Percentiles rank a stretch among this genome's conserved stretches.
Conservation (phyloP, 2,329 filamentous ascomycete genomes). For the Apiospora saccharicola region DNA sequence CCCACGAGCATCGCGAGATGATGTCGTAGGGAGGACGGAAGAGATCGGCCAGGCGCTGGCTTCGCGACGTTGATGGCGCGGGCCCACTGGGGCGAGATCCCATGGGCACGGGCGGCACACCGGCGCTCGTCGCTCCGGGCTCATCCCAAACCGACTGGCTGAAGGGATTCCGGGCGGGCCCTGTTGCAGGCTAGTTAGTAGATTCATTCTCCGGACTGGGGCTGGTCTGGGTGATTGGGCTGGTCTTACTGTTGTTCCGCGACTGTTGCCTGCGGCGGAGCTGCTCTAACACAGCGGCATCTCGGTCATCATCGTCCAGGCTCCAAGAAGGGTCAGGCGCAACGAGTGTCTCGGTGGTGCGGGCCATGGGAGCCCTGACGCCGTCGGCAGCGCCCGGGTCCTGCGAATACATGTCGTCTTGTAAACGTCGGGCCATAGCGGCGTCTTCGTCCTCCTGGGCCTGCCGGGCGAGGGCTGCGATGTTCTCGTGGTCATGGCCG, state of each 20-base stretch:
- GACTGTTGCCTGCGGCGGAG: constrained; percentile 57
- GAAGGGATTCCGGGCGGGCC: constrained; percentile 38
- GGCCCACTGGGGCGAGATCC: constrained; percentile 34
- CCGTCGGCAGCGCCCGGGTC: constrained; percentile 50
- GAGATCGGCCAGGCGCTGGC: constrained; percentile 84
- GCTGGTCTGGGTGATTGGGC: neutral
- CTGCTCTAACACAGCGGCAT: constrained; percentile 71
- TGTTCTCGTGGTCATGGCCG: constrained; percentile 40
- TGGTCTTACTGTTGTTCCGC: constrained; percentile 34
- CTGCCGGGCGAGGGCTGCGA: constrained; percentile 51
- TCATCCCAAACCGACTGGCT: constrained; percentile 44
- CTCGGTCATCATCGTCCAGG: constrained; percentile 61
- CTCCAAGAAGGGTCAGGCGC: constrained; percentile 67
- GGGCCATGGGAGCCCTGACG: constrained; percentile 88
- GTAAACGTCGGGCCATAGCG: constrained; percentile 87
- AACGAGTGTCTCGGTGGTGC: constrained; percentile 90
- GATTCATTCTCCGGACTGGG: neutral
- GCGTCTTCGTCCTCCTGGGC: constrained; percentile 85
- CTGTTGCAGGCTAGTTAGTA: constrained; percentile 28
- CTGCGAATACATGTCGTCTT: constrained; percentile 83
- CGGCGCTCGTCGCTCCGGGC: constrained; percentile 40
- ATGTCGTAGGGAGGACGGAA: constrained; percentile 93
- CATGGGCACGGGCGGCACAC: constrained; percentile 50
- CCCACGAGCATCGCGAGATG: constrained; percentile 78
- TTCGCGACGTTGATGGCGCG: constrained; percentile 70